phyloP scores from a whole-genome alignment of 2,329 filamentous ascomycete genomes.

The Diaporthe sp. region DNA sequence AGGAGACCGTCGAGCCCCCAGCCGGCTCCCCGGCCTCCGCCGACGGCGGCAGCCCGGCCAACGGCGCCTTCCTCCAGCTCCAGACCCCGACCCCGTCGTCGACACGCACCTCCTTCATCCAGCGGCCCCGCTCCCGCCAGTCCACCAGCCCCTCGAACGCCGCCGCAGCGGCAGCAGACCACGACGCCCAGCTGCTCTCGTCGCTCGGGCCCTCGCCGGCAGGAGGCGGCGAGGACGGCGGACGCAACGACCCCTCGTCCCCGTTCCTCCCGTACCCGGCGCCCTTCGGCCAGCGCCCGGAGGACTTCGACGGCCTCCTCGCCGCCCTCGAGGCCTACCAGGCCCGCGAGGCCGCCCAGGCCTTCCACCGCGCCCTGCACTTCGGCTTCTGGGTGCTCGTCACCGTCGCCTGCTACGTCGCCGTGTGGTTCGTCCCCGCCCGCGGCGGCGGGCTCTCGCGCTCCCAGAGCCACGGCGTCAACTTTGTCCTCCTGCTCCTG shows the following conservation, averaged over 20 bases:
- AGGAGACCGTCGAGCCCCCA: constrained; percentile 45
- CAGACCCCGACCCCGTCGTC: constrained; percentile 50
- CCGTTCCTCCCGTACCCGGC: constrained; percentile 40
- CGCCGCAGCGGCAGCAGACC: constrained; percentile 6
- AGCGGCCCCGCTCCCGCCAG: constrained; percentile 40
- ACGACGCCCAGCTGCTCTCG: constrained; percentile 41
- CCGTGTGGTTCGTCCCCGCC: constrained; percentile 85
- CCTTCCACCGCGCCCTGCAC: constrained; percentile 78
- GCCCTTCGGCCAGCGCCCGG: constrained; percentile 33
- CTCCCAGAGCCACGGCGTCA: constrained; percentile 47
- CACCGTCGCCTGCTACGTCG: constrained; percentile 81
- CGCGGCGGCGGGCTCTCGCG: constrained; percentile 10
- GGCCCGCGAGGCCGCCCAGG: constrained; percentile 78
- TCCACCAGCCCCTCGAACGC: constrained; percentile 38
- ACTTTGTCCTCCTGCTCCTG: constrained; percentile 82
- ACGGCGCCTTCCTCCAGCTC: constrained; percentile 52
- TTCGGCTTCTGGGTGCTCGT: constrained; percentile 77
- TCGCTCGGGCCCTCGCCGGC: constrained; percentile 43
- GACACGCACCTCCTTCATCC: constrained; percentile 25
- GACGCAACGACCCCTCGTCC: constrained; percentile 34
- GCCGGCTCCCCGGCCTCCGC: constrained; percentile 31
- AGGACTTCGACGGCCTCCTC: constrained; percentile 75
- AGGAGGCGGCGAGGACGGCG: constrained; percentile 39
- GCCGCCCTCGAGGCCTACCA: constrained; percentile 77
- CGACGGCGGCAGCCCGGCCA: constrained; percentile 37